Conservation (phyloP, 2,329 filamentous ascomycete genomes). For the Talaromyces sp. region DNA sequence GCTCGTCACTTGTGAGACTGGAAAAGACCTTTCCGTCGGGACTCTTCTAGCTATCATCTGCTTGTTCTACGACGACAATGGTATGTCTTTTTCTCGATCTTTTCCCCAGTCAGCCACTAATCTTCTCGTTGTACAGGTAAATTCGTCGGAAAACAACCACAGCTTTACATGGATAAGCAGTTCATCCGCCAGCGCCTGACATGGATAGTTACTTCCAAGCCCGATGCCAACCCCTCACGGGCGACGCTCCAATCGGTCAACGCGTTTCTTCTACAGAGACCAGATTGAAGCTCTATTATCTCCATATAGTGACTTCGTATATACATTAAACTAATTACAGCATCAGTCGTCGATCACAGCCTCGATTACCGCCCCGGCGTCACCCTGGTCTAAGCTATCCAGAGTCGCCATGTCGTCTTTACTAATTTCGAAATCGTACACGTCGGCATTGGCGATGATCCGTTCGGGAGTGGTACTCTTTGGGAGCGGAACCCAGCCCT, state of each 20-base stretch:
- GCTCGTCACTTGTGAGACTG: slow-evolving; percentile 67
- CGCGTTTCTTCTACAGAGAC: slow-evolving; percentile 67
- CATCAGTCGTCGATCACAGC: slow-evolving; percentile 38
- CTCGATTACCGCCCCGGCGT: slow-evolving; percentile 43
- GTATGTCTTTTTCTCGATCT: slow-evolving; percentile 27
- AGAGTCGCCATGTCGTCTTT: slow-evolving; percentile 52
- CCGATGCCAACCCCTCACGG: slow-evolving; percentile 75
- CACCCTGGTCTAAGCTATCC: slow-evolving; percentile 47
- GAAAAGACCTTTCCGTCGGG: slow-evolving; percentile 75
- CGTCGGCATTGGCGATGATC: slow-evolving; percentile 60
- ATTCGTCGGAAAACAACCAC: slow-evolving; percentile 21
- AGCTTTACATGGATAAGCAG: slow-evolving; percentile 58
- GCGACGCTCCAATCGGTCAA: slow-evolving; percentile 88
- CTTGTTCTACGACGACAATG: slow-evolving; percentile 62
- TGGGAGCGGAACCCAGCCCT: slow-evolving; percentile 65
- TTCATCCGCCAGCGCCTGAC: slow-evolving; percentile 71
- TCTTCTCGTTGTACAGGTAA: slow-evolving; percentile 20
- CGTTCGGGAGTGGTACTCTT: slow-evolving; percentile 66
- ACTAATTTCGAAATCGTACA: slow-evolving; percentile 56
- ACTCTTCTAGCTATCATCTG: slow-evolving; percentile 71
- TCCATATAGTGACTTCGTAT: background rate
- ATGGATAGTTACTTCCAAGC: slow-evolving; percentile 73
- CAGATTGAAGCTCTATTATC: slow-evolving; percentile 3
- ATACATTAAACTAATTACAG: slow-evolving; percentile 3
- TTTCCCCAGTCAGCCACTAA: slow-evolving; percentile 8